Evolutionary conservation across 2,329 filamentous ascomycete genomes (phyloP).

Genomic region (Hyphodiscus sp.): DNA sequence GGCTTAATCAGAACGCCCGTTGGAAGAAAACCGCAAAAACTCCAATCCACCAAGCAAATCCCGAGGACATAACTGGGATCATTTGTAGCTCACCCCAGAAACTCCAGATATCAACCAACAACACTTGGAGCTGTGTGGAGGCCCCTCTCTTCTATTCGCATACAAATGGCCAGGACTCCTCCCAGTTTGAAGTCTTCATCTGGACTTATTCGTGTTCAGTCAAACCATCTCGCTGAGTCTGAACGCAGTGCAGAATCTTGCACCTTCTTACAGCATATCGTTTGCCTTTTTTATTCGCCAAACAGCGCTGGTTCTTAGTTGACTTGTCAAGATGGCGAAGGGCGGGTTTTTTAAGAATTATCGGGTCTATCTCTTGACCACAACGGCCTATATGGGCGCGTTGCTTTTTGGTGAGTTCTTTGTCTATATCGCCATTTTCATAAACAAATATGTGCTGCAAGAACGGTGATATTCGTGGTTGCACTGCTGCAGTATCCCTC

Average conservation of each 20-base stretch:
- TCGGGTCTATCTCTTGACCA: constrained; percentile 17
- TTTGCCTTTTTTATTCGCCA: background rate
- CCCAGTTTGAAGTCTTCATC: background rate
- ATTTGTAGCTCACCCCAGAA: background rate
- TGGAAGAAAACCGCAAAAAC: background rate
- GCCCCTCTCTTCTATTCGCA: background rate
- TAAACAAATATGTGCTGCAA: background rate
- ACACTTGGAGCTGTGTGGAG: background rate
- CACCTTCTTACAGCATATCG: background rate
- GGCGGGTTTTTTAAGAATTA: constrained; percentile 15
- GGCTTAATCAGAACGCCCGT: background rate
- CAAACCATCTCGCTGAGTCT: background rate
- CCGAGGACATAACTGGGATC: background rate
- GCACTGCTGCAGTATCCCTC: background rate
- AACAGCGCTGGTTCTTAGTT: background rate
- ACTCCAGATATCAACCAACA: background rate
- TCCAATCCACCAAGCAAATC: background rate
- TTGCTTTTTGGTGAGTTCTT: constrained; percentile 18
- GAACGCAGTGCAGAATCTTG: background rate
- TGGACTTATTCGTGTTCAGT: background rate
- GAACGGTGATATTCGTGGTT: background rate
- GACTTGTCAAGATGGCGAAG: constrained; percentile 11
- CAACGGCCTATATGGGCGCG: constrained; percentile 20
- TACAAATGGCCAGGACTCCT: background rate
- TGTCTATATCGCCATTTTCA: too few relatives aligned